Evolutionary conservation across 257 asterid genomes (phyloP).

Genomic region (Handroanthus guayacan): DNA sequence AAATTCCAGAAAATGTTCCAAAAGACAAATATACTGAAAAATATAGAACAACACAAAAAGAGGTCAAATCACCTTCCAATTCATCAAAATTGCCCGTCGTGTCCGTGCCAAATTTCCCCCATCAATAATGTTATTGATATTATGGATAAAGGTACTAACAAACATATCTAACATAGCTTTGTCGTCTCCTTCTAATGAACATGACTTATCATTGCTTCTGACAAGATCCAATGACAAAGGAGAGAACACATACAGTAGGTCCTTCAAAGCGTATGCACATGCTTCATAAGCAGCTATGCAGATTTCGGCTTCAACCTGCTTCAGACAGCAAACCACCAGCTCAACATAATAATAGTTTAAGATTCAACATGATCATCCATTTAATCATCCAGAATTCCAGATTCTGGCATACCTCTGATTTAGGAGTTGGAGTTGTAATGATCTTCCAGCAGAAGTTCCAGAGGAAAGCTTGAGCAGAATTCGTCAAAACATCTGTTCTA

Average conservation of each 20-base stretch:
- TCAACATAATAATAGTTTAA: slow-evolving; percentile 28
- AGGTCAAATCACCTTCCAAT: slow-evolving; percentile 70
- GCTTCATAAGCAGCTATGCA: slow-evolving; percentile 84
- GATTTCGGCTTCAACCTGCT: slow-evolving; percentile 81
- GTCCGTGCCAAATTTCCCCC: slow-evolving; percentile 67
- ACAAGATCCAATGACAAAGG: slow-evolving; percentile 59
- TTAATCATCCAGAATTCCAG: slow-evolving; percentile 20
- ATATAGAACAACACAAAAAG: slow-evolving; percentile 30
- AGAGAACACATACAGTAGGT: slow-evolving; percentile 55
- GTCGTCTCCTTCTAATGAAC: slow-evolving; percentile 47
- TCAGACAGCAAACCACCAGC: slow-evolving; percentile 28
- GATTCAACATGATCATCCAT: slow-evolving; percentile 29
- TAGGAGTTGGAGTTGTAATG: slow-evolving; percentile 56
- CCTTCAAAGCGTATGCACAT: slow-evolving; percentile 65
- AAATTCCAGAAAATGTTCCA: slow-evolving; percentile 15
- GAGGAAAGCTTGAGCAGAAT: slow-evolving; percentile 61
- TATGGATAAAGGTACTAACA: slow-evolving; percentile 61
- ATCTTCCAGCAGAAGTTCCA: slow-evolving; percentile 86
- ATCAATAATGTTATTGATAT: slow-evolving; percentile 65
- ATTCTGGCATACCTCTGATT: slow-evolving; percentile 65
- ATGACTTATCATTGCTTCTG: slow-evolving; percentile 39
- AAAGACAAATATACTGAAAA: slow-evolving; percentile 5
- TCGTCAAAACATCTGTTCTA: slow-evolving; percentile 46
- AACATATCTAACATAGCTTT: slow-evolving; percentile 61
- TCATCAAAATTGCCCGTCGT: slow-evolving; percentile 83